Conservation (phyloP, 768 basidiomycete species). For the Albatrellus ellisii region DNA sequence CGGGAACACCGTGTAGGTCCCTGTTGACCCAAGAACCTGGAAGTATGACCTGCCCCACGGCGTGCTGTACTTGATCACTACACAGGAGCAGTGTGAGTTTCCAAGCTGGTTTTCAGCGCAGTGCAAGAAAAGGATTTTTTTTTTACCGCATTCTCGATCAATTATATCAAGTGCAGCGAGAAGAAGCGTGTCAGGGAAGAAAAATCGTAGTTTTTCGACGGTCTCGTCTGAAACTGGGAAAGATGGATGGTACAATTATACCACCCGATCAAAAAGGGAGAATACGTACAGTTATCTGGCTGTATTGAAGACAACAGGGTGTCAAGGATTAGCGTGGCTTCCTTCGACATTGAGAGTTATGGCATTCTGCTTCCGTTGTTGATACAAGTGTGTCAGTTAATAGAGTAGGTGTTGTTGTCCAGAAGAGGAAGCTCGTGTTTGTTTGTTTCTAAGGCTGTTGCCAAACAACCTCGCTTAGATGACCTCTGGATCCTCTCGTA, state of each 20-base stretch:
- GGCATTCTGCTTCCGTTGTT: too few species aligned
- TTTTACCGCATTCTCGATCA: slow-evolving; percentile 50
- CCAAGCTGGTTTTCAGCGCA: too few species aligned
- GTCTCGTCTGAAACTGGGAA: slow-evolving; percentile 34
- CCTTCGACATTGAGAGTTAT: too few species aligned
- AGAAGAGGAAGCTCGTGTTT: too few species aligned
- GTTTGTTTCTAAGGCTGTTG: slow-evolving; percentile 1
- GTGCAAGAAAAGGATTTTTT: neutral
- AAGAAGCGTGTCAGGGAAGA: slow-evolving; percentile 52
- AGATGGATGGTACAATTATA: neutral
- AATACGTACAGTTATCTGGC: slow-evolving; percentile 21
- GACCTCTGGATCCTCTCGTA: neutral
- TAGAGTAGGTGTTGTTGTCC: neutral
- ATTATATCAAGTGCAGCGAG: slow-evolving; percentile 68
- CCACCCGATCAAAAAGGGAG: neutral
- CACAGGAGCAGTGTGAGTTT: neutral
- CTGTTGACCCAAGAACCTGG: slow-evolving; percentile 54
- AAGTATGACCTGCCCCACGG: slow-evolving; percentile 48
- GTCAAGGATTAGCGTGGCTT: too few species aligned
- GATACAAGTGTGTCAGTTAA: neutral
- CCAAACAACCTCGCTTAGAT: neutral
- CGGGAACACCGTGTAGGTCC: slow-evolving; percentile 43
- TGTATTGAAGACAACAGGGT: slow-evolving; percentile 17
- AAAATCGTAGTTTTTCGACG: slow-evolving; percentile 37
- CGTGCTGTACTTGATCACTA: slow-evolving; percentile 50